Evolutionary conservation across 495 filamentous ascomycete species (phyloP).

Genomic region (Penicillium arizonense): DNA sequence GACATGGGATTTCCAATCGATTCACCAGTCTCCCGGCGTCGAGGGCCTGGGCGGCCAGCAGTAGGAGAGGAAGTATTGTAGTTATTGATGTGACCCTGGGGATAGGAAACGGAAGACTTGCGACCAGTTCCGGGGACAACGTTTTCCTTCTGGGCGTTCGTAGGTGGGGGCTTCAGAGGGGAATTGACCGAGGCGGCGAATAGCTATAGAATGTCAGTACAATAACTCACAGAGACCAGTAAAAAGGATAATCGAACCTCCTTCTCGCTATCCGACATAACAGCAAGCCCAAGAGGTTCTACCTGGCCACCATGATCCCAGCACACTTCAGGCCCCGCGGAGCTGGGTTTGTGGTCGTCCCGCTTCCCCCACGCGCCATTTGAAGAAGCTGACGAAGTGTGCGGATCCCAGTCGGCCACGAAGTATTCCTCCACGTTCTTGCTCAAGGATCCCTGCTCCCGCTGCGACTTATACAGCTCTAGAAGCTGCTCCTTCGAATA

Average conservation of each 20-base stretch:
- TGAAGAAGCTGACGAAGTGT: slow-evolving; percentile 56
- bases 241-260: slow-evolving; percentile 53
- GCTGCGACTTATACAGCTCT: slow-evolving; percentile 65
- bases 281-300: slow-evolving; percentile 69
- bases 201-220: slow-evolving; percentile 45
- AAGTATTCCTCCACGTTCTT: slow-evolving; percentile 71
- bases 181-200: slow-evolving; percentile 91
- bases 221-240: slow-evolving; percentile 5
- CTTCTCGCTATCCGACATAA: slow-evolving; percentile 80
- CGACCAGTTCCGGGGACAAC: slow-evolving; percentile 57
- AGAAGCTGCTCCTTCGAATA: slow-evolving; percentile 86
- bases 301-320: slow-evolving; percentile 80
- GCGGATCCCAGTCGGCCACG: slow-evolving; percentile 74
- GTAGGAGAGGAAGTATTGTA: slow-evolving; percentile 57
- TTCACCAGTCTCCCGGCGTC: slow-evolving; percentile 87
- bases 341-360: slow-evolving; percentile 62
- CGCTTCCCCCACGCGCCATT: slow-evolving; percentile 75
- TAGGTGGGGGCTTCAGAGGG: slow-evolving; percentile 79
- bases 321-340: slow-evolving; percentile 74
- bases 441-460: slow-evolving; percentile 51
- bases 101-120: slow-evolving; percentile 73
- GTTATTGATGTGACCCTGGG: slow-evolving; percentile 43
- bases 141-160: slow-evolving; percentile 68
- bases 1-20: slow-evolving; percentile 61
- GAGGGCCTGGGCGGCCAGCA: slow-evolving; percentile 63